Evolutionary conservation across 768 basidiomycete genomes (phyloP), one percentile per base, ranked within the genome.

Genomic region (Pulveroboletus sp.): DNA sequence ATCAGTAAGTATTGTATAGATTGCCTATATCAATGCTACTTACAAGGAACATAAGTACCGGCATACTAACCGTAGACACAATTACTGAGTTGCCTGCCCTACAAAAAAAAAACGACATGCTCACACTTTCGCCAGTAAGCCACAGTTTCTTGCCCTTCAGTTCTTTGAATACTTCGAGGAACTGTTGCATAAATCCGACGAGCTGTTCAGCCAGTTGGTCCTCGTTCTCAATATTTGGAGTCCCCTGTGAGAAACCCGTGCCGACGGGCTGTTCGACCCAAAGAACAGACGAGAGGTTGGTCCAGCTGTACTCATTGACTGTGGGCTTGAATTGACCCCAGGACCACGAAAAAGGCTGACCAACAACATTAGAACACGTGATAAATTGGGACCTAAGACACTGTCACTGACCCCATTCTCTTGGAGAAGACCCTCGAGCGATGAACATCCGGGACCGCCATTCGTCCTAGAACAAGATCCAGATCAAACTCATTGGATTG

Each of bases 231-330:
- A 82, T 81, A 50, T 82, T 79, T 0, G 87, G 85, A 12, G 53
- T 71, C 15, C 87, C 87, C 52, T 84, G 83, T 3, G 84, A 84
- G 63, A 82, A 89, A 0, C 87, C 87, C 5, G 86, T 89, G 5
- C 87, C 87, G 28, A 89, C 81, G 3, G 87, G 87, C 55, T 89
- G 88, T 55, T 90, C 88, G 10, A 89, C 78, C 73, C 77, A 90
- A 15, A 89, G 68, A 7, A 88, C 67, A 47, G 82, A 86, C 2
- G 85, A 86, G 8, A 89, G 72, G 58, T 89, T 89, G 0, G 87
- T 89, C 87, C 87, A 89, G 64, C 85, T 86, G 57, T 75, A 76
- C 55, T 83, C 74, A 46, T 88, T 89, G 6, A 64, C 71, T 1
- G 76, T 84, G 3, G 86, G 81, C 47, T 74, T 74, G 2, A 84